These are phyloP conservation scores for Malbranchea cinnamomea DNA, from an alignment of 2,329 filamentous ascomycete genomes.

Conservation along the genomic window DNA sequence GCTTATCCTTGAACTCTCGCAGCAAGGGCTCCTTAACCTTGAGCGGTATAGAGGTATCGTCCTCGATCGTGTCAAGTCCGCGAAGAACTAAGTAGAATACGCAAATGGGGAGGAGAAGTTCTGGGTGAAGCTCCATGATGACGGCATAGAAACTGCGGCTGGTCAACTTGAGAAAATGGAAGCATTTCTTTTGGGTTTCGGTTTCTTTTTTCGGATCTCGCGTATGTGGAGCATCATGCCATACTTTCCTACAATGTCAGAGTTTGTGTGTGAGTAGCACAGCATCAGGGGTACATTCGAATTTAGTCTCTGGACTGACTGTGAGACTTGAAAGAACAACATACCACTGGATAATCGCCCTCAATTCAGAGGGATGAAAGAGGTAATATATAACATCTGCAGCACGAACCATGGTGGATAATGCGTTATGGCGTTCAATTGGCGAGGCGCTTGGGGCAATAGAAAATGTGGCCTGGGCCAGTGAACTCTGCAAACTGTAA, in stretches of 20 bases:
- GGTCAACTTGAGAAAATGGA: constrained; percentile 69
- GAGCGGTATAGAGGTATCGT: constrained; percentile 85
- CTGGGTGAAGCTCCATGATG: constrained; percentile 89
- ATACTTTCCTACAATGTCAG: constrained; percentile 58
- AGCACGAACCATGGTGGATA: constrained; percentile 24
- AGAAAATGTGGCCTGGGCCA: too few relatives aligned
- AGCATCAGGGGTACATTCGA: background rate
- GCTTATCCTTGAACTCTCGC: constrained; percentile 61
- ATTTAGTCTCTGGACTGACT: too few relatives aligned
- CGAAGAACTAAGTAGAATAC: constrained; percentile 89
- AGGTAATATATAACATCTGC: constrained; percentile 52
- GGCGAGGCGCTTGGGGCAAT: too few relatives aligned
- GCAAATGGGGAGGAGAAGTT: constrained; percentile 75
- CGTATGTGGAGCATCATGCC: constrained; percentile 86
- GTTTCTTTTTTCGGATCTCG: constrained; percentile 65
- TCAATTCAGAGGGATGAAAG: constrained; percentile 62
- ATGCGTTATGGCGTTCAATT: too few relatives aligned
- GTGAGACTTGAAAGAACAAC: constrained; percentile 11
- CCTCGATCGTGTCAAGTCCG: constrained; percentile 93
- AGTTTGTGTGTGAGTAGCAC: background rate
- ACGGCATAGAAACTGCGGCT: constrained; percentile 87
- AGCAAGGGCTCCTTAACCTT: constrained; percentile 74
- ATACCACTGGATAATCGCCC: constrained; percentile 80
- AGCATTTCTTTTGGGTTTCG: constrained; percentile 63
- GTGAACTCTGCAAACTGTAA: too few relatives aligned